These are phyloP conservation scores for Heliamphora pulchella DNA, from an alignment of 179 eudicot genomes.

Conservation along the genomic window DNA sequence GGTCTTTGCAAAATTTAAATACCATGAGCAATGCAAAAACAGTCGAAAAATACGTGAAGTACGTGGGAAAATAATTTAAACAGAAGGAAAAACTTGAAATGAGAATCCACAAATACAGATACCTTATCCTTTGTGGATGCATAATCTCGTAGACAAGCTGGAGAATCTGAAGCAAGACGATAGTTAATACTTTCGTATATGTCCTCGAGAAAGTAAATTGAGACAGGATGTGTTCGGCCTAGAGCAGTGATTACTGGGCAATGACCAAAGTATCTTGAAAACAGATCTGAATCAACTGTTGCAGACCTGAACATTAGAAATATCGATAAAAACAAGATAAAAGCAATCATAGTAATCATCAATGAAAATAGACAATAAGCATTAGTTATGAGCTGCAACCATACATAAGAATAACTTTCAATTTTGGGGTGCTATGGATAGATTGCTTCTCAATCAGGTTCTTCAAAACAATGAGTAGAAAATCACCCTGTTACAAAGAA, in stretches of 20 bases:
- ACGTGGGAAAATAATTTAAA: no score
- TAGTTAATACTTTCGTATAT: slow-evolving; percentile 64
- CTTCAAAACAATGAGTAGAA: slow-evolving; percentile 77
- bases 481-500: slow-evolving; percentile 69
- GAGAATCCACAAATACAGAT: slow-evolving; percentile 5
- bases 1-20: not conserved
- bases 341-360: slow-evolving; percentile 6
- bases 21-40: no score
- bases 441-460: slow-evolving; percentile 78
- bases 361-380: slow-evolving; percentile 1
- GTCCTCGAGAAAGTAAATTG: slow-evolving; percentile 81
- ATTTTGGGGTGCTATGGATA: slow-evolving; percentile 35
- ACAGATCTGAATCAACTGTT: slow-evolving; percentile 84
- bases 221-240: slow-evolving; percentile 95
- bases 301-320: slow-evolving; percentile 66
- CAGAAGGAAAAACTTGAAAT: not conserved
- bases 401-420: slow-evolving; percentile 92
- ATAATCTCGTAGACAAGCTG: slow-evolving; percentile 57
- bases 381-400: slow-evolving; percentile 13
- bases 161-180: slow-evolving; percentile 85
- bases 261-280: slow-evolving; percentile 76
- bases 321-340: slow-evolving; percentile 2
- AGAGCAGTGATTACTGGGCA: slow-evolving; percentile 89
- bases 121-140: slow-evolving; percentile 34
- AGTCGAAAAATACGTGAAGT: no score